A percentile compares a stretch with the other conserved stretches of the same genome.
phyloP scores from a whole-genome alignment of 768 basidiomycete species.

The Paxillus involutus region DNA sequence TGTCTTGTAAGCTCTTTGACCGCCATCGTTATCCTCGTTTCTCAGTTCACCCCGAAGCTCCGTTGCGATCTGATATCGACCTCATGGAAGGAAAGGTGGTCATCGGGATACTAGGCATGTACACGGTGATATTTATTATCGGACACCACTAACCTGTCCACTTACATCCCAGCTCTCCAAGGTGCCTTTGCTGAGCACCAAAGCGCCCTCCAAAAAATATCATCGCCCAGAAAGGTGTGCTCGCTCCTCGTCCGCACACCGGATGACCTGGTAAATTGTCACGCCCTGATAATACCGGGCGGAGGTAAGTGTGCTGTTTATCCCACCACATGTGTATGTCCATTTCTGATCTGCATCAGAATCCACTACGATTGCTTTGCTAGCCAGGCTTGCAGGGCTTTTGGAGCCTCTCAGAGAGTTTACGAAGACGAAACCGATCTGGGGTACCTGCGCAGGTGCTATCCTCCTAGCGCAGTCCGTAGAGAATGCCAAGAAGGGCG shows the following conservation, averaged over 20 bases:
- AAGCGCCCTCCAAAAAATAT: conserved; percentile 59
- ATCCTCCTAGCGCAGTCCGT: conserved; percentile 79
- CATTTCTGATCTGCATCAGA: conserved; percentile 44
- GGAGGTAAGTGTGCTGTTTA: conserved; percentile 53
- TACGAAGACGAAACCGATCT: conserved; percentile 71
- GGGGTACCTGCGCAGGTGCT: conserved; percentile 97
- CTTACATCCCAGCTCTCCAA: conserved; percentile 65
- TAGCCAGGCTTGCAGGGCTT: conserved; percentile 72
- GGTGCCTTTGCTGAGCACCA: conserved; percentile 93
- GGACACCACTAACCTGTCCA: background rate
- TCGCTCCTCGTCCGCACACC: conserved; percentile 67
- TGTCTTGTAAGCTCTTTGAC: no score
- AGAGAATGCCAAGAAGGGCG: conserved; percentile 79
- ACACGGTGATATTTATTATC: background rate
- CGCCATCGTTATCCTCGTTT: no score
- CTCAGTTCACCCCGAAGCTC: no score
- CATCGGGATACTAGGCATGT: conserved; percentile 56
- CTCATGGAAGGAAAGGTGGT: conserved; percentile 21
- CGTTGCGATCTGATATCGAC: background rate
- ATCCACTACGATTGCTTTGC: conserved; percentile 87
- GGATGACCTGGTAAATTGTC: conserved; percentile 73
- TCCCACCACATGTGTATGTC: background rate
- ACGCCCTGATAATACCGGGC: conserved; percentile 91
- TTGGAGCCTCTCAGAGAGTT: conserved; percentile 79
- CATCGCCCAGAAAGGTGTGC: conserved; percentile 43